phyloP scores from a whole-genome alignment of 2,329 filamentous ascomycete species.

The Aspergillus aculeatus region DNA sequence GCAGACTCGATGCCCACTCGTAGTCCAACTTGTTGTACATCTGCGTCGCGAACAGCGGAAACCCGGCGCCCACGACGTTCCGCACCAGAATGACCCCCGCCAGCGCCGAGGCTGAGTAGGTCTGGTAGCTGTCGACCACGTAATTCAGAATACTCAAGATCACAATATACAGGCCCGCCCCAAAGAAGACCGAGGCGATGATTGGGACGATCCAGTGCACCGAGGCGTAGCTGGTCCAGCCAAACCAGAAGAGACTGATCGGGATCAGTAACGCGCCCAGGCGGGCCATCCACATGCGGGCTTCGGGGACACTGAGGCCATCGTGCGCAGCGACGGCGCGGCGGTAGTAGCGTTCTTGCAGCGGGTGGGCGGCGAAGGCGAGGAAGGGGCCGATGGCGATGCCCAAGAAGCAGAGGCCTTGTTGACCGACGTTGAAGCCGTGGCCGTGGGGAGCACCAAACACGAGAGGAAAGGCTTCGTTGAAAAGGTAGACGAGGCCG shows the following conservation, averaged over 20 bases:
- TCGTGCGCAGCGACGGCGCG: conserved; percentile 46
- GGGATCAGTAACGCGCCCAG: conserved; percentile 60
- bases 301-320: conserved; percentile 58
- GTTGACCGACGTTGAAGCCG: conserved; percentile 54
- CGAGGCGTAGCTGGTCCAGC: conserved; percentile 62
- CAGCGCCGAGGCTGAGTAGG: conserved; percentile 69
- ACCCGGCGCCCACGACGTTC: conserved; percentile 53
- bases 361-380: conserved; percentile 56
- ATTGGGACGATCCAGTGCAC: conserved; percentile 67
- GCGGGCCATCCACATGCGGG: conserved; percentile 64
- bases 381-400: conserved; percentile 63
- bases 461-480: conserved; percentile 67
- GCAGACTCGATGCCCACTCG: conserved; percentile 39
- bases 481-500: conserved; percentile 73
- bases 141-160: conserved; percentile 75
- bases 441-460: conserved; percentile 63
- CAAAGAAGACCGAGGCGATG: conserved; percentile 63
- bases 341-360: conserved; percentile 44
- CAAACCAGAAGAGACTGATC: conserved; percentile 67
- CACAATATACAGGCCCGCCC: conserved; percentile 69
- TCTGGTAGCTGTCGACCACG: conserved; percentile 70
- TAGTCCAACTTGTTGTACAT: conserved; percentile 39
- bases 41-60: conserved; percentile 35
- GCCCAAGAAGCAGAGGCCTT: conserved; percentile 57
- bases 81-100: conserved; percentile 74